A percentile compares a stretch with the other conserved stretches of the same genome.
phyloP scores from a whole-genome alignment of 2,329 filamentous ascomycete species.

The Ascocoryne sarcoides region DNA sequence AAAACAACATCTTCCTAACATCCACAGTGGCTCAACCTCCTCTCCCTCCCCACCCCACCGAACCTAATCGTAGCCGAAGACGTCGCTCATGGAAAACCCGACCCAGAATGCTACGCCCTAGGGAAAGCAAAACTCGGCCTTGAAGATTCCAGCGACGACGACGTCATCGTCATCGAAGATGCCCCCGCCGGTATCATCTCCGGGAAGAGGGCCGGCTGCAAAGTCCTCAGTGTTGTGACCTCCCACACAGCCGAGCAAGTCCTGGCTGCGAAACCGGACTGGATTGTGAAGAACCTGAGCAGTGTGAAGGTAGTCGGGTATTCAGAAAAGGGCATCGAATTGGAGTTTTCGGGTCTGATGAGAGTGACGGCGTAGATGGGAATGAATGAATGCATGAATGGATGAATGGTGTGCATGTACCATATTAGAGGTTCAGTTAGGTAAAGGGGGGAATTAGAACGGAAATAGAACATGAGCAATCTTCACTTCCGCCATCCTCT shows the following conservation, averaged over 20 bases:
- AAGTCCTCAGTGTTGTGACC: slow-evolving; percentile 56
- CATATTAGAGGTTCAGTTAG: too few relatives aligned
- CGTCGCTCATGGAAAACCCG: slow-evolving; percentile 66
- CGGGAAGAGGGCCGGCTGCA: slow-evolving; percentile 63
- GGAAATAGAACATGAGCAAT: too few relatives aligned
- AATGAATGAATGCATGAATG: too few relatives aligned
- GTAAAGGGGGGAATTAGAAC: too few relatives aligned
- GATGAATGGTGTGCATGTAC: too few relatives aligned
- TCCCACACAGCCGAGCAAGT: slow-evolving; percentile 54
- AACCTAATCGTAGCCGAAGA: slow-evolving; percentile 69
- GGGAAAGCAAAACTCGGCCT: slow-evolving; percentile 51
- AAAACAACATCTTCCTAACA: not conserved
- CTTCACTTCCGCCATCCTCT: too few relatives aligned
- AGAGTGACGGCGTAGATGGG: too few relatives aligned
- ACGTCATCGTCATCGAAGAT: slow-evolving; percentile 58
- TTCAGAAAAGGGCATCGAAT: slow-evolving; percentile 32
- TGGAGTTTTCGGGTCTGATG: slow-evolving; percentile 24
- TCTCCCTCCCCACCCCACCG: slow-evolving; percentile 55
- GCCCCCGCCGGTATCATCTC: slow-evolving; percentile 55
- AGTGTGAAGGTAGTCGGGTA: slow-evolving; percentile 45
- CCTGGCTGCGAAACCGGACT: slow-evolving; percentile 56
- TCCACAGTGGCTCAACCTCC: slow-evolving; percentile 52
- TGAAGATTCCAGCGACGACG: slow-evolving; percentile 24
- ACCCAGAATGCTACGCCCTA: slow-evolving; percentile 64
- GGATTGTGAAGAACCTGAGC: slow-evolving; percentile 57